A percentile compares a stretch with the other conserved stretches of the same genome.
phyloP scores from a whole-genome alignment of 2,329 filamentous ascomycete genomes.

The Colletotrichum sp. region DNA sequence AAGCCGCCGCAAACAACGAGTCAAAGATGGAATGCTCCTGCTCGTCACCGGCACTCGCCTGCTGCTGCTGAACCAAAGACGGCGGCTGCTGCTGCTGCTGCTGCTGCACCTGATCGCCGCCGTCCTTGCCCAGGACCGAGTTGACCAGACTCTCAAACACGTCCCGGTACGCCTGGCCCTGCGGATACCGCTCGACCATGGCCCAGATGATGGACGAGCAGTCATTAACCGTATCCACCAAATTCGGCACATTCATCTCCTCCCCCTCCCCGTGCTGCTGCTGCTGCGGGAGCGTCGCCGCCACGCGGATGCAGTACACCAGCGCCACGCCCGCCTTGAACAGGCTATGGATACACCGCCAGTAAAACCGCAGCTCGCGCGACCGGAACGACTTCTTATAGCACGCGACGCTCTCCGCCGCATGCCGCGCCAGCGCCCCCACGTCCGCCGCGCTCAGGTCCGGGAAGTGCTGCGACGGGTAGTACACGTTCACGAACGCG shows the following conservation, averaged over 20 bases:
- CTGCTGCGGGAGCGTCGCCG: not conserved
- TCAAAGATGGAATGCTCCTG: not conserved
- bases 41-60: not conserved
- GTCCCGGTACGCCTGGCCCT: slow-evolving; percentile 28
- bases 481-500: slow-evolving; percentile 23
- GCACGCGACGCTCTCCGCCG: slow-evolving; percentile 18
- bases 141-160: slow-evolving; percentile 26
- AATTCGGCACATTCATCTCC: not conserved
- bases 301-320: slow-evolving; percentile 23
- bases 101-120: not conserved
- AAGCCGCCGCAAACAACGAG: not conserved
- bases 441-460: slow-evolving; percentile 18
- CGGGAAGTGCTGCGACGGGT: slow-evolving; percentile 24
- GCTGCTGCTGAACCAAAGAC: not conserved
- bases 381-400: slow-evolving; percentile 26
- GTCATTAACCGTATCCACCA: slow-evolving; percentile 18
- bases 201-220: slow-evolving; percentile 31
- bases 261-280: not conserved
- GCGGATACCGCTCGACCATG: slow-evolving; percentile 32
- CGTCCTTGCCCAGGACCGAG: not conserved
- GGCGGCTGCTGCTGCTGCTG: not conserved
- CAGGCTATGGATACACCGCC: slow-evolving; percentile 30
- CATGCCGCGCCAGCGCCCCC: slow-evolving; percentile 19
- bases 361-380: slow-evolving; percentile 29
- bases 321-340: slow-evolving; percentile 26